phyloP scores from a whole-genome alignment of 2,329 filamentous ascomycete genomes.

The Simplicillium sp. region DNA sequence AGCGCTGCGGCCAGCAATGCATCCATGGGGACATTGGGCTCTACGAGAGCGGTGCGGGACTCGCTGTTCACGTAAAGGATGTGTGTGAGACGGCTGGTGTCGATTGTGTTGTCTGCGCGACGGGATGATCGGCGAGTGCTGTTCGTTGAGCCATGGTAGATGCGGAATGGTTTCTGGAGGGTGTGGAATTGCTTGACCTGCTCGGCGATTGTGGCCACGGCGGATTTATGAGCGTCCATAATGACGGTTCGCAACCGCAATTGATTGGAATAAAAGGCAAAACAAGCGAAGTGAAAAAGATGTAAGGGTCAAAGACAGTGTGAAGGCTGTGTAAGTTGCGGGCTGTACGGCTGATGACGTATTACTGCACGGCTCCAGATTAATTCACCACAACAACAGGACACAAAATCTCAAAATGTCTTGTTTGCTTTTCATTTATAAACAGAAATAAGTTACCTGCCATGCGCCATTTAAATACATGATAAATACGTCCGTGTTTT shows the following conservation, averaged over 20 bases:
- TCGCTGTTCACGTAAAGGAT: constrained; percentile 50
- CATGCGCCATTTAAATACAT: constrained; percentile 1
- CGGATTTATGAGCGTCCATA: constrained; percentile 34
- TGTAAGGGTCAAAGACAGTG: too few relatives aligned
- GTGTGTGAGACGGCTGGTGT: constrained; percentile 54
- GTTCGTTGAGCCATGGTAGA: constrained; percentile 70
- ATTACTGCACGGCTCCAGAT: too few relatives aligned
- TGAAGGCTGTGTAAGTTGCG: too few relatives aligned
- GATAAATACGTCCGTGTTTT: background rate
- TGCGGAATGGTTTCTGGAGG: constrained; percentile 50
- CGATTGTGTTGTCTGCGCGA: constrained; percentile 45
- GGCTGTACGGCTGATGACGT: too few relatives aligned
- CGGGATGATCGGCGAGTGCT: constrained; percentile 54
- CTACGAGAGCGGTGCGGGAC: constrained; percentile 49
- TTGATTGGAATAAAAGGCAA: too few relatives aligned
- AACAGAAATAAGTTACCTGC: background rate
- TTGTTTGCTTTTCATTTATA: background rate
- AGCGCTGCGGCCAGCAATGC: constrained; percentile 48
- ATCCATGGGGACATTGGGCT: constrained; percentile 64
- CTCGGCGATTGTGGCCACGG: constrained; percentile 31
- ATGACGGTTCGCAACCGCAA: background rate
- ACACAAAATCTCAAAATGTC: too few relatives aligned
- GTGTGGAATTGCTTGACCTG: constrained; percentile 34
- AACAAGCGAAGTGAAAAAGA: too few relatives aligned
- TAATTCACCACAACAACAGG: too few relatives aligned